A percentile compares a stretch with the other conserved stretches of the same genome.
phyloP scores from a whole-genome alignment of 2,329 filamentous ascomycete species.

The Ascochyta viciae-villosae region DNA sequence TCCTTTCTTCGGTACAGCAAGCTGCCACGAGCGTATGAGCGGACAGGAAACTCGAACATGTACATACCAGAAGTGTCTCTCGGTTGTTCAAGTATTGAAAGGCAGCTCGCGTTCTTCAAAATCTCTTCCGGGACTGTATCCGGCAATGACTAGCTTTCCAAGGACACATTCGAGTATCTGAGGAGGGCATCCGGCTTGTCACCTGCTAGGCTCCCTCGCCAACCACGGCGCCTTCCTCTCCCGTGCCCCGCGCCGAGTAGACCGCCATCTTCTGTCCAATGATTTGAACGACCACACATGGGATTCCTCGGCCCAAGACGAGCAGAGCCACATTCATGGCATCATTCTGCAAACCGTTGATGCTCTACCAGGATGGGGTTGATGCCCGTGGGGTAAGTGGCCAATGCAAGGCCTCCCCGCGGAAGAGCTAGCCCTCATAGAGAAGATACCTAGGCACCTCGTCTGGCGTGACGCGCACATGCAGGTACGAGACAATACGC shows the following conservation, averaged over 20 bases:
- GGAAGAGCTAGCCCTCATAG: conserved; percentile 23
- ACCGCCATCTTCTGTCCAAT: conserved; percentile 6
- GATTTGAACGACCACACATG: conserved; percentile 2
- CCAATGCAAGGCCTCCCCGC: conserved; percentile 22
- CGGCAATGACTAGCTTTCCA: too few species aligned
- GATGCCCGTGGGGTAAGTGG: conserved; percentile 9
- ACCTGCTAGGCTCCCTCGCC: conserved; percentile 5
- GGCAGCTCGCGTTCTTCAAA: too few species aligned
- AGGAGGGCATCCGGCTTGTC: background rate
- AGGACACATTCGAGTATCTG: background rate
- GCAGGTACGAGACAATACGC: conserved; percentile 18
- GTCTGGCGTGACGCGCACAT: conserved; percentile 17
- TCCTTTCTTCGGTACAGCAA: too few species aligned
- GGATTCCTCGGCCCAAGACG: conserved; percentile 16
- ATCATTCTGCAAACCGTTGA: conserved; percentile 1
- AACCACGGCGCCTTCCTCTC: conserved; percentile 10
- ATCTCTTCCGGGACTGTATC: background rate
- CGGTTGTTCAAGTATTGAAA: too few species aligned
- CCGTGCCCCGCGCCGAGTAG: background rate
- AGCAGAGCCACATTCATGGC: background rate
- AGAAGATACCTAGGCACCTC: conserved; percentile 29
- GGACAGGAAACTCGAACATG: too few species aligned
- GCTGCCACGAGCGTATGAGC: too few species aligned
- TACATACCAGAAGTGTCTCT: too few species aligned
- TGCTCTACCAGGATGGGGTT: conserved; percentile 4